These are phyloP conservation scores for Sporothrix curviconia DNA, from an alignment of 2,329 filamentous ascomycete genomes.

Conservation along the genomic window DNA sequence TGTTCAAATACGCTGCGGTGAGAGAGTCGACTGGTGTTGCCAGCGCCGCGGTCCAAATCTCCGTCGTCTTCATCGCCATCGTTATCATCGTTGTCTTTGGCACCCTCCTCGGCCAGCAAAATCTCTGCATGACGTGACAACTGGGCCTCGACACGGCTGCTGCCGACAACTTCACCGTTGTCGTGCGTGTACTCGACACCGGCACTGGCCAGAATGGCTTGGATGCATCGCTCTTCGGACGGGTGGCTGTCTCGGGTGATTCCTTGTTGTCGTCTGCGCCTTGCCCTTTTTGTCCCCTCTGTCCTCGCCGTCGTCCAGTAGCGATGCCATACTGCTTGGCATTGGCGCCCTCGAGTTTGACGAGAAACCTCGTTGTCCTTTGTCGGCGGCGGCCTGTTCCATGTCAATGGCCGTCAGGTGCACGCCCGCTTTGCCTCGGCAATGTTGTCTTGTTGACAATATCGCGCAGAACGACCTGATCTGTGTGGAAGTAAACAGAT, in stretches of 20 bases:
- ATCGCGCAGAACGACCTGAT: conserved; percentile 77
- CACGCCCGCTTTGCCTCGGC: conserved; percentile 87
- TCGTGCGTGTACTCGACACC: conserved; percentile 95
- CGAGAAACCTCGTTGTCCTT: conserved; percentile 39
- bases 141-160: conserved; percentile 82
- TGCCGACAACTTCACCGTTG: conserved; percentile 89
- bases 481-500: conserved; percentile 76
- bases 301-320: conserved; percentile 30
- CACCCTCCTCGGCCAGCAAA: conserved; percentile 42
- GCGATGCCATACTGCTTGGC: conserved; percentile 63
- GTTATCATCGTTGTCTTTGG: conserved; percentile 25
- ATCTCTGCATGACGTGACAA: conserved; percentile 68
- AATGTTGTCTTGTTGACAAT: conserved; percentile 99
- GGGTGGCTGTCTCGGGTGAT: no score
- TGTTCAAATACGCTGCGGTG: background rate
- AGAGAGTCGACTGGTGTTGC: conserved; percentile 36
- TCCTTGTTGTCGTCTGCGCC: conserved; percentile 37
- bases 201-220: conserved; percentile 79
- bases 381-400: conserved; percentile 51
- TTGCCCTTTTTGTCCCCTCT: conserved; percentile 32
- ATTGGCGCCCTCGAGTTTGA: conserved; percentile 37
- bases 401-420: conserved; percentile 71
- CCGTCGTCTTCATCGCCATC: conserved; percentile 20
- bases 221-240: conserved; percentile 60
- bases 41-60: background rate